These are phyloP conservation scores for Neodidymelliopsis sp. DNA, from an alignment of 2,329 filamentous ascomycete species.

Conservation along the genomic window DNA sequence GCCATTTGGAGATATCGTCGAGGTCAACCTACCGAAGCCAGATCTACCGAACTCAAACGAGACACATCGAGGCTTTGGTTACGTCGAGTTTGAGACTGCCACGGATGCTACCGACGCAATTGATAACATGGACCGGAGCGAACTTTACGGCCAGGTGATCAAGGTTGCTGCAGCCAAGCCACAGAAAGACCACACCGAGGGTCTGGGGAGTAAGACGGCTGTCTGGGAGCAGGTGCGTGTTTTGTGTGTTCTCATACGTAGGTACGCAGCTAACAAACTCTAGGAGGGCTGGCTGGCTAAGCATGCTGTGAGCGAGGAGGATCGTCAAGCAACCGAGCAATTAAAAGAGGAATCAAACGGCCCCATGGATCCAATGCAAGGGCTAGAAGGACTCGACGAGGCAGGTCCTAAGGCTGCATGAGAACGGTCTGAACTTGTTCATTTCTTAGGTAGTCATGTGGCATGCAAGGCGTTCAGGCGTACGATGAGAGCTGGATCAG, in stretches of 20 bases:
- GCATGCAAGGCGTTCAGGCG: slow-evolving; percentile 32
- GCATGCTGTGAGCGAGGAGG: slow-evolving; percentile 84
- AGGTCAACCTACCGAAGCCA: slow-evolving; percentile 88
- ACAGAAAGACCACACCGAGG: slow-evolving; percentile 86
- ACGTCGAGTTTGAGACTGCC: slow-evolving; percentile 89
- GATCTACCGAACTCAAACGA: slow-evolving; percentile 81
- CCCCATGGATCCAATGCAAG: slow-evolving; percentile 90
- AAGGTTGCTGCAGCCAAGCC: slow-evolving; percentile 92
- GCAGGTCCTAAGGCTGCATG: slow-evolving; percentile 85
- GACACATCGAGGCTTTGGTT: slow-evolving; percentile 89
- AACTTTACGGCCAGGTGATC: slow-evolving; percentile 90
- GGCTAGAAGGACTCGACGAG: slow-evolving; percentile 89
- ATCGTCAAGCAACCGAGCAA: slow-evolving; percentile 67
- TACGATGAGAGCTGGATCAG: slow-evolving; percentile 11
- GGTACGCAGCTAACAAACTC: slow-evolving; percentile 19
- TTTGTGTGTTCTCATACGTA: slow-evolving; percentile 1
- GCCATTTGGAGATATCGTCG: slow-evolving; percentile 93
- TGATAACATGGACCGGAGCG: slow-evolving; percentile 98
- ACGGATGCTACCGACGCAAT: slow-evolving; percentile 93
- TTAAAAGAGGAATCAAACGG: slow-evolving; percentile 60
- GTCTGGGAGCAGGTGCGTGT: slow-evolving; percentile 90
- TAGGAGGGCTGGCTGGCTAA: slow-evolving; percentile 95
- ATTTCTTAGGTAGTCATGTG: neutral
- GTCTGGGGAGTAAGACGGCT: slow-evolving; percentile 89
- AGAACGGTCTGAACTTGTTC: neutral